Evolutionary conservation across 768 basidiomycete species (phyloP).

Genomic region (Leccinum disarticulatum): DNA sequence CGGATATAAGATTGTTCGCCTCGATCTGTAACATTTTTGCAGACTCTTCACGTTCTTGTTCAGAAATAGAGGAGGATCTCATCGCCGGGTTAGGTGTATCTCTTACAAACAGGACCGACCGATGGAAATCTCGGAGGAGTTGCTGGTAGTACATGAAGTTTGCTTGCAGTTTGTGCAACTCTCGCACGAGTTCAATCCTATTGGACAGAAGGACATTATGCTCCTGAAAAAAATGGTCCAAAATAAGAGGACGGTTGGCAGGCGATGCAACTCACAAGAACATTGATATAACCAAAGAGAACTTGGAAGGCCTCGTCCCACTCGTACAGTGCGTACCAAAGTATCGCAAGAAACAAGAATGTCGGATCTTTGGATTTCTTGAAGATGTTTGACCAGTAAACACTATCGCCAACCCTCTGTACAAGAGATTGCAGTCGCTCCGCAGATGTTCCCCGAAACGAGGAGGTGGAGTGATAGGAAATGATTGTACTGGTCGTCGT

Average conservation of each 20-base stretch:
- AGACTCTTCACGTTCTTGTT: slow-evolving; percentile 28
- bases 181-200: slow-evolving; percentile 48
- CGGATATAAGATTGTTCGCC: slow-evolving; percentile 45
- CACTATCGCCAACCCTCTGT: slow-evolving; percentile 29
- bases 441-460: slow-evolving; percentile 24
- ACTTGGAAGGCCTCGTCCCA: slow-evolving; percentile 61
- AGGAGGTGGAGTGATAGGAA: slow-evolving; percentile 30
- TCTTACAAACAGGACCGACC: slow-evolving; percentile 48
- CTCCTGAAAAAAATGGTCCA: slow-evolving; percentile 38
- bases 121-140: slow-evolving; percentile 54
- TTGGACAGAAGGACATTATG: slow-evolving; percentile 39
- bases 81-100: slow-evolving; percentile 52
- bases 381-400: slow-evolving; percentile 38
- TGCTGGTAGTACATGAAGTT: slow-evolving; percentile 54
- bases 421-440: slow-evolving; percentile 27
- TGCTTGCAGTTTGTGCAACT: slow-evolving; percentile 56
- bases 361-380: slow-evolving; percentile 31
- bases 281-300: slow-evolving; percentile 50
- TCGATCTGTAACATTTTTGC: slow-evolving; percentile 35
- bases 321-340: slow-evolving; percentile 61
- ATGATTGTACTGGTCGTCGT: slow-evolving; percentile 35
- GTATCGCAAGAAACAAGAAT: slow-evolving; percentile 37
- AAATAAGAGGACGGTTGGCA: background rate
- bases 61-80: slow-evolving; percentile 23
- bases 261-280: slow-evolving; percentile 36